Evolutionary conservation across 1,284 basidiomycete genomes (phyloP).

Genomic region (Hypsizygus ulmarius): DNA sequence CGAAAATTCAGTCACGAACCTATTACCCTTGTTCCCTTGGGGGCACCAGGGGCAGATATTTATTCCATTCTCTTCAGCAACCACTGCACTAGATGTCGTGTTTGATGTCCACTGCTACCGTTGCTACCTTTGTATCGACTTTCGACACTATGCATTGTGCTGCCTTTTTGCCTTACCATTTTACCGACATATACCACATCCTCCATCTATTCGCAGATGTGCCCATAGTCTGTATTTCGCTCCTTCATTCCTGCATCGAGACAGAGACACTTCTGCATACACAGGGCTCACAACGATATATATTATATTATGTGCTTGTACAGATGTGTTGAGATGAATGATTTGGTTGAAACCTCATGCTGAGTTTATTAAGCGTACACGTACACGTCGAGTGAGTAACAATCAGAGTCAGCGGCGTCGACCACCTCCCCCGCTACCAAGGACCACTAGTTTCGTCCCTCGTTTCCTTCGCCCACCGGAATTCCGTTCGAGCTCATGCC

Average conservation of each 20-base stretch:
- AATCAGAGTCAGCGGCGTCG: constrained; percentile 33
- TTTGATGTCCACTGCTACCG: constrained; percentile 9
- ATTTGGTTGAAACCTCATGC: no score
- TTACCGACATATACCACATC: constrained; percentile 13
- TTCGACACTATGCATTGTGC: constrained; percentile 10
- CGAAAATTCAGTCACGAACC: constrained; percentile 13
- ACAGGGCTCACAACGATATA: constrained; percentile 13
- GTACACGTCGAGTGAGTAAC: neutral
- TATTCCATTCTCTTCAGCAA: constrained; percentile 5
- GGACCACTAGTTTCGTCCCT: constrained; percentile 63
- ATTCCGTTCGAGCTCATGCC: constrained; percentile 75
- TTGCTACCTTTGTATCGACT: constrained; percentile 7
- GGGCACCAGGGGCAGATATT: constrained; percentile 8
- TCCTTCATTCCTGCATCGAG: constrained; percentile 4
- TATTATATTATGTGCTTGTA: constrained; percentile 20
- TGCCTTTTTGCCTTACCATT: constrained; percentile 1
- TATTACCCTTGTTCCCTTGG: constrained; percentile 11
- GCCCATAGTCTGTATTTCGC: constrained; percentile 3
- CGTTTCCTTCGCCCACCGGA: constrained; percentile 58
- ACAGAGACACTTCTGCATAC: constrained; percentile 14
- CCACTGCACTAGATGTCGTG: constrained; percentile 6
- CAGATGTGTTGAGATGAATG: constrained; percentile 8
- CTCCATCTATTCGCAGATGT: constrained; percentile 12
- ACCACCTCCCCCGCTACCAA: constrained; percentile 58
- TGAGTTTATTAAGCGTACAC: no score